These are phyloP conservation scores for Globisporangium paroecandrum DNA, from an alignment of 352 stramenopile species.

Conservation along the genomic window DNA sequence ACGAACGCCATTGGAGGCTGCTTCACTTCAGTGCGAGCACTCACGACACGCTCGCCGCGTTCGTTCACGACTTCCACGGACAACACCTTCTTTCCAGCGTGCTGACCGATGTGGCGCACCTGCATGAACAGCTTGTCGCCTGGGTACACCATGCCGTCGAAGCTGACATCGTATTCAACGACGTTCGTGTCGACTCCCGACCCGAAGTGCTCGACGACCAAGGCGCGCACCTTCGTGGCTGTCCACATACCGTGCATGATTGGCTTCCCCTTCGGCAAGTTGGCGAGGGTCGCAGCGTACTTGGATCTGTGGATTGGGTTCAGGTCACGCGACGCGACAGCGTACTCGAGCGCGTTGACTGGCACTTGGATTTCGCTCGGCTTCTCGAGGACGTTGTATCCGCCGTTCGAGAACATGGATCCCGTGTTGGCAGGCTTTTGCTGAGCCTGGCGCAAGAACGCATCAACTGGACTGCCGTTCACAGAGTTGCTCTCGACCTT, in stretches of 20 bases:
- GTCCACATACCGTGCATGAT: conserved; percentile 91
- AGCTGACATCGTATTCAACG: conserved; percentile 67
- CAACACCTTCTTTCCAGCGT: conserved; percentile 61
- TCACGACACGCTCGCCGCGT: conserved; percentile 71
- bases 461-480: conserved; percentile 47
- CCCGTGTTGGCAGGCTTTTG: conserved; percentile 17
- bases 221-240: conserved; percentile 74
- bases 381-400: conserved; percentile 64
- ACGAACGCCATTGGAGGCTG: conserved; percentile 73
- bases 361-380: conserved; percentile 70
- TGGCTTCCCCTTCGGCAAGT: conserved; percentile 64
- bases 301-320: conserved; percentile 86
- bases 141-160: conserved; percentile 88
- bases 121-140: conserved; percentile 80
- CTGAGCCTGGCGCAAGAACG: conserved; percentile 38
- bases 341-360: conserved; percentile 59
- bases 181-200: conserved; percentile 62
- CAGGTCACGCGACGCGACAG: conserved; percentile 75
- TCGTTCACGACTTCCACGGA: conserved; percentile 75
- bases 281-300: conserved; percentile 69
- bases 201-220: conserved; percentile 55
- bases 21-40: conserved; percentile 62
- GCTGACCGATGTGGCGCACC: conserved; percentile 62
- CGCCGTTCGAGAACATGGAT: conserved; percentile 46
- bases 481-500: conserved; percentile 33